These are phyloP conservation scores for Phyllosticta citriasiana DNA, from an alignment of 2,329 filamentous ascomycete species.

Conservation along the genomic window DNA sequence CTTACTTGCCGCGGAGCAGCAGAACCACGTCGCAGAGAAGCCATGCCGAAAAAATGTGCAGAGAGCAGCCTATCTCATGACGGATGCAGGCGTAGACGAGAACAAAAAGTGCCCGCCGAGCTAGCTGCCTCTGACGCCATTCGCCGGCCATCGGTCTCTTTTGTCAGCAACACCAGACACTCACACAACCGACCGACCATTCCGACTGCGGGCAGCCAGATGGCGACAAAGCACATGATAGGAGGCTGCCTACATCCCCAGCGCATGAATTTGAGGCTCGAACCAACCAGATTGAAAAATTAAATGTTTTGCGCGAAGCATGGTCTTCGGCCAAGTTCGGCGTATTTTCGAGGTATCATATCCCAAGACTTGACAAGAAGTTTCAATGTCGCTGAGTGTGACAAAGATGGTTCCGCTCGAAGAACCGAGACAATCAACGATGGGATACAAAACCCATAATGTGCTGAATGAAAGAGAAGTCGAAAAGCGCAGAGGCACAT, in stretches of 20 bases:
- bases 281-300: not conserved
- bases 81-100: not conserved
- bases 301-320: too few species aligned
- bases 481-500: too few species aligned
- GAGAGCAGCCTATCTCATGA: not conserved
- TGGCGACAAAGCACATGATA: slow-evolving; percentile 8
- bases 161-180: slow-evolving; percentile 4
- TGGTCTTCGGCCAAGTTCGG: not conserved
- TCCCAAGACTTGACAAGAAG: too few species aligned
- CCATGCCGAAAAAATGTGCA: not conserved
- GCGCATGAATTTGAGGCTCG: not conserved
- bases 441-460: too few species aligned
- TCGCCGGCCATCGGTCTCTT: slow-evolving; percentile 5
- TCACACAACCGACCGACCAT: not conserved
- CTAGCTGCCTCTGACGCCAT: slow-evolving; percentile 6
- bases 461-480: too few species aligned
- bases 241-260: not conserved
- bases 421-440: too few species aligned
- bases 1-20: not conserved
- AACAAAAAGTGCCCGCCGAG: slow-evolving; percentile 2
- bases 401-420: too few species aligned
- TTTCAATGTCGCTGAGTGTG: too few species aligned
- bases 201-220: not conserved
- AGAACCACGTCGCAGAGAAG: not conserved
- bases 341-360: too few species aligned